These are phyloP conservation scores for Suhomyces anneliseae DNA, from an alignment of 1,139 yeast genomes.

Conservation along the genomic window DNA sequence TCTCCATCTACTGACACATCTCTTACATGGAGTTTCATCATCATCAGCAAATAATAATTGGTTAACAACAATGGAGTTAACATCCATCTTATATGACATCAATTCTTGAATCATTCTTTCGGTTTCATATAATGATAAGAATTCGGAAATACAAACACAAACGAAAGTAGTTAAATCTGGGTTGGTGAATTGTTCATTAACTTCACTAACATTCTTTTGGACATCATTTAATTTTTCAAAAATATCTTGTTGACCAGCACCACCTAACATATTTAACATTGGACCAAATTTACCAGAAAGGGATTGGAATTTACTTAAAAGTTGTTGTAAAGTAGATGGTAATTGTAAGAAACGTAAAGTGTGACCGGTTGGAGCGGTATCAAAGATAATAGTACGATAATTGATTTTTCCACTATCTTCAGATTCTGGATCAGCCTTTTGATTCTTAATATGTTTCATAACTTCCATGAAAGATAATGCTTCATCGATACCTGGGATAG, in stretches of 20 bases:
- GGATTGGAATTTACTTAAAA: constrained; percentile 83
- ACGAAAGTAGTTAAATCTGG: constrained; percentile 96
- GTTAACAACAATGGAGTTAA: constrained; percentile 91
- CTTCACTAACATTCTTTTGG: constrained; percentile 80
- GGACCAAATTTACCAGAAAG: constrained; percentile 89
- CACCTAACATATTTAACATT: constrained; percentile 74
- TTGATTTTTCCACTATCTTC: constrained; percentile 31
- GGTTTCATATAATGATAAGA: constrained; percentile 90
- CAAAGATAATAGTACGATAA: constrained; percentile 89
- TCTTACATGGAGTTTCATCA: constrained; percentile 67
- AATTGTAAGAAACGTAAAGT: constrained; percentile 90
- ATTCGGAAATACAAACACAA: constrained; percentile 96
- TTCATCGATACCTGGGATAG: constrained; percentile 97
- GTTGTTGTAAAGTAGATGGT: constrained; percentile 86
- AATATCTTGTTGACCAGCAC: constrained; percentile 68
- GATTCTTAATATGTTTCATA: constrained; percentile 89
- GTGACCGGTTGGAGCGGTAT: constrained; percentile 98
- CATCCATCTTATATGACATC: constrained; percentile 92
- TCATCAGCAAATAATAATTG: constrained; percentile 86
- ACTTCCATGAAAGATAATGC: constrained; percentile 98
- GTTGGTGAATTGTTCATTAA: constrained; percentile 90
- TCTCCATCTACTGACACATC: constrained; percentile 91
- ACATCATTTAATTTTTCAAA: constrained; percentile 80
- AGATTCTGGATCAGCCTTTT: constrained; percentile 40
- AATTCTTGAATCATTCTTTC: constrained; percentile 97